These are phyloP conservation scores for Paecilomyces sp. DNA, from an alignment of 2,329 filamentous ascomycete genomes.

Conservation along the genomic window DNA sequence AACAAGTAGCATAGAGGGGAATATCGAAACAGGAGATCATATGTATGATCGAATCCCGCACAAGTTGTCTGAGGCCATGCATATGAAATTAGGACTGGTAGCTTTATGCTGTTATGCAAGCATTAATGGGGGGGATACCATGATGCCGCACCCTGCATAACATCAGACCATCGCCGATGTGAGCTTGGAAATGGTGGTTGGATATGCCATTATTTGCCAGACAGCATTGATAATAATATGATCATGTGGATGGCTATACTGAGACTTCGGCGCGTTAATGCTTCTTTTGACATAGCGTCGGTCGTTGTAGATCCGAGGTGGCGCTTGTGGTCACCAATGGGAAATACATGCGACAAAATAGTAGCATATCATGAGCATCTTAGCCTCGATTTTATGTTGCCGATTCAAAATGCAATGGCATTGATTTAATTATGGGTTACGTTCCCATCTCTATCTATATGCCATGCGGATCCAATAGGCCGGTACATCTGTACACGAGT, in stretches of 20 bases:
- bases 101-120: neutral
- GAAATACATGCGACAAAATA: neutral
- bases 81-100: neutral
- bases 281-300: neutral
- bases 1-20: too few relatives aligned
- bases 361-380: neutral
- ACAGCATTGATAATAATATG: neutral
- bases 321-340: neutral
- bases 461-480: too few relatives aligned
- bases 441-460: neutral
- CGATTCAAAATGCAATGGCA: neutral
- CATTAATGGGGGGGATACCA: neutral
- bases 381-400: neutral
- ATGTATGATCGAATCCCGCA: too few relatives aligned
- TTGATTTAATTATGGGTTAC: neutral
- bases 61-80: neutral
- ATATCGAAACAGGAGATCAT: too few relatives aligned
- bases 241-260: neutral
- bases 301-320: neutral
- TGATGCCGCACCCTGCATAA: neutral
- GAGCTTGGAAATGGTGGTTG: neutral
- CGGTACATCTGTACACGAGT: too few relatives aligned
- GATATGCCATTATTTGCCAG: neutral
- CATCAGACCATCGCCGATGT: neutral
- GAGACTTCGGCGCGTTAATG: neutral